These are phyloP conservation scores for Pogostemon cablin DNA, from an alignment of 257 asterid species.

Conservation along the genomic window DNA sequence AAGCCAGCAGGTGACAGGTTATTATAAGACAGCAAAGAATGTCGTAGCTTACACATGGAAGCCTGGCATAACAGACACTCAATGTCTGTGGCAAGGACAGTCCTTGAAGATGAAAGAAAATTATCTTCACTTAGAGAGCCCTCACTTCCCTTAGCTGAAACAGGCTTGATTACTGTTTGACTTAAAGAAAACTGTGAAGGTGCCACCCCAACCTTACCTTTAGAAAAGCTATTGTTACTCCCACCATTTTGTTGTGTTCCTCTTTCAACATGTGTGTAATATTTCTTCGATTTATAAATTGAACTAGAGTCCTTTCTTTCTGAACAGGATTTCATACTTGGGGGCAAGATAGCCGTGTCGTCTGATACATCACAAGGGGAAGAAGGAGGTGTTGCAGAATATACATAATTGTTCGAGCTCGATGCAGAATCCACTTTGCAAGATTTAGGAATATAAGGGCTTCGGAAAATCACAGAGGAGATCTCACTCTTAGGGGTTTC, in stretches of 20 bases:
- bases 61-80: conserved; percentile 92
- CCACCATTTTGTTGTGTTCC: conserved; percentile 50
- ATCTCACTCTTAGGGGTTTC: conserved; percentile 71
- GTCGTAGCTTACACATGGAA: conserved; percentile 93
- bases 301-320: conserved; percentile 52
- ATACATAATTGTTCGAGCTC: conserved; percentile 78
- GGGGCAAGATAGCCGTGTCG: conserved; percentile 63
- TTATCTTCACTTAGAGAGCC: conserved; percentile 58
- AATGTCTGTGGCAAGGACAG: conserved; percentile 81
- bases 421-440: conserved; percentile 88
- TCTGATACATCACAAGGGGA: conserved; percentile 71
- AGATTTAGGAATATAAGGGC: conserved; percentile 85
- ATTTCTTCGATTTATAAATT: conserved; percentile 55
- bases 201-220: conserved; percentile 50
- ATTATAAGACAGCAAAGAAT: conserved; percentile 63
- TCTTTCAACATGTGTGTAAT: conserved; percentile 71
- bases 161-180: conserved; percentile 53
- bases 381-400: conserved; percentile 92
- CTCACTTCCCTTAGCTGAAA: conserved; percentile 46
- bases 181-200: conserved; percentile 54
- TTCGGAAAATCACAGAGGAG: conserved; percentile 70
- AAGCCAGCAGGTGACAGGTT: conserved; percentile 49
- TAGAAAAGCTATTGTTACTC: conserved; percentile 46
- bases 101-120: conserved; percentile 59
- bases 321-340: conserved; percentile 49